These are phyloP conservation scores for Crithidia sp. DNA, from an alignment of 208 protist species.

Conservation along the genomic window DNA sequence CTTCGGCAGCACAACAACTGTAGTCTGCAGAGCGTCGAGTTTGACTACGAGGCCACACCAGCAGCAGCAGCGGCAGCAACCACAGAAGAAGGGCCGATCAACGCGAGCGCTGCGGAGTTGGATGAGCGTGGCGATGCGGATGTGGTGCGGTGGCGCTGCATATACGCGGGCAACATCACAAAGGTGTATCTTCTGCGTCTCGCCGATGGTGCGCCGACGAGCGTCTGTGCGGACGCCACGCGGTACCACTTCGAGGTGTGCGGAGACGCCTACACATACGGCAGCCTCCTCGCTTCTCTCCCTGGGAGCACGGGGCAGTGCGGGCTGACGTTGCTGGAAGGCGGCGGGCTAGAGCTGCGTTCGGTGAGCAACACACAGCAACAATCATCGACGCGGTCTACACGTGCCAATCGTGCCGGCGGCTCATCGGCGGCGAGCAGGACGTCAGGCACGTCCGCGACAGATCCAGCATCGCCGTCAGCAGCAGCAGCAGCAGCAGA, in stretches of 20 bases:
- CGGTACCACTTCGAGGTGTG: conserved; percentile 56
- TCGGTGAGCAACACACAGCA: conserved; percentile 27
- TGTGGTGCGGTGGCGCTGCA: conserved; percentile 45
- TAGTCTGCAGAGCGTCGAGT: conserved; percentile 29
- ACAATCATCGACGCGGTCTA: no score
- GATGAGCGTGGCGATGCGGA: conserved; percentile 28
- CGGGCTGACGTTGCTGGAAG: conserved; percentile 37
- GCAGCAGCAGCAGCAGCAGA: neutral
- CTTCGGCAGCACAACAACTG: conserved; percentile 42
- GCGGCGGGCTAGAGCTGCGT: conserved; percentile 46
- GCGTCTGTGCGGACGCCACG: conserved; percentile 17
- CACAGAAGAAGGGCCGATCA: neutral
- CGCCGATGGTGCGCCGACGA: conserved; percentile 38
- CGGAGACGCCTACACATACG: conserved; percentile 41
- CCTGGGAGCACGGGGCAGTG: conserved; percentile 38
- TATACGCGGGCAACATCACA: conserved; percentile 29
- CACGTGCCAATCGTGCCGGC: neutral
- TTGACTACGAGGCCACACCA: conserved; percentile 12
- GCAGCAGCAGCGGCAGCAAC: neutral
- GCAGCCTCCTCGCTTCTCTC: conserved; percentile 46
- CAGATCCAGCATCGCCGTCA: neutral
- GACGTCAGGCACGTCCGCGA: no score
- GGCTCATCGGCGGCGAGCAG: neutral
- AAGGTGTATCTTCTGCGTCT: conserved; percentile 57
- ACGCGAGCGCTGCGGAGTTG: neutral